phyloP scores from a whole-genome alignment of 768 basidiomycete genomes.

The Trametes punicea region DNA sequence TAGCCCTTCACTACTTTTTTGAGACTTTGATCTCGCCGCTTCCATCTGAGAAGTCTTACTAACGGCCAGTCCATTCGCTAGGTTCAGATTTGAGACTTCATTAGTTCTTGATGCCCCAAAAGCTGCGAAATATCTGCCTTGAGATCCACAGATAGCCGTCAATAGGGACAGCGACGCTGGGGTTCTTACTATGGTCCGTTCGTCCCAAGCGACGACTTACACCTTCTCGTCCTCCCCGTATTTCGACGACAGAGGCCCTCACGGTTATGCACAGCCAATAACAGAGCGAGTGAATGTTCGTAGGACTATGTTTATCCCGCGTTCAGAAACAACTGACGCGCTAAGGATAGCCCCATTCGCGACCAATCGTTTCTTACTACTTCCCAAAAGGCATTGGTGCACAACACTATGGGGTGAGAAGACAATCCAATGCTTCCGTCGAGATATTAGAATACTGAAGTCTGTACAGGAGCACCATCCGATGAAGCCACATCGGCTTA shows the following conservation, averaged over 20 bases:
- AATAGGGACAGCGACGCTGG: too few species aligned
- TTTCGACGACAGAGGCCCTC: slow-evolving; percentile 69
- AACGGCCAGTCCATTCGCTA: background rate
- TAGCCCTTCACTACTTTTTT: too few species aligned
- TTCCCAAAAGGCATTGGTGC: slow-evolving; percentile 91
- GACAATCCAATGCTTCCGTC: too few species aligned
- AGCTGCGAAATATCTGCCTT: too few species aligned
- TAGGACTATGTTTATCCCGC: slow-evolving; percentile 14
- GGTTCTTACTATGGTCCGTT: slow-evolving; percentile 44
- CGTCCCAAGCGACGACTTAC: slow-evolving; percentile 40
- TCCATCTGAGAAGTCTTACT: background rate
- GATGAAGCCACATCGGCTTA: slow-evolving; percentile 97
- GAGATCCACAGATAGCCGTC: too few species aligned
- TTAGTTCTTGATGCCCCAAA: too few species aligned
- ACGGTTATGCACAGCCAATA: slow-evolving; percentile 74
- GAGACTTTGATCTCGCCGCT: too few species aligned
- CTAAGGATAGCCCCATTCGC: slow-evolving; percentile 61
- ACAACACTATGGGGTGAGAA: slow-evolving; percentile 91
- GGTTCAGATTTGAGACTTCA: background rate
- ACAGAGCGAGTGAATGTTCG: slow-evolving; percentile 76
- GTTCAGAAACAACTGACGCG: background rate
- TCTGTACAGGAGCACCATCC: slow-evolving; percentile 87
- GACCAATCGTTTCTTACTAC: slow-evolving; percentile 93
- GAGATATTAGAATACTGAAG: background rate
- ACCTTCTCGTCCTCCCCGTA: slow-evolving; percentile 68